phyloP scores from a whole-genome alignment of 352 stramenopile species.

The Elongisporangium anandrum region DNA sequence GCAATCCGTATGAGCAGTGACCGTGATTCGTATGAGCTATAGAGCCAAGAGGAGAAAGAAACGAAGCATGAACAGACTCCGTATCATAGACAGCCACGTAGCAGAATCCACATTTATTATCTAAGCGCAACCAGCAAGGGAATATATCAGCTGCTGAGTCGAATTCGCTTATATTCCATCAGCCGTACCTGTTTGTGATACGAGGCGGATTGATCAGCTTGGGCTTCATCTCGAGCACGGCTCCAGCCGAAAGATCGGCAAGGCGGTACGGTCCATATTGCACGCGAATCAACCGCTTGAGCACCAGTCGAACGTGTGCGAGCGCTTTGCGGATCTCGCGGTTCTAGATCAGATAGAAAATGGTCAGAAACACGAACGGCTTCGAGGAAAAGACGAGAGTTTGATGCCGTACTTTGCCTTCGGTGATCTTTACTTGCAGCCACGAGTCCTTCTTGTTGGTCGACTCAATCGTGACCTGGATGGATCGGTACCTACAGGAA shows the following conservation, averaged over 20 bases:
- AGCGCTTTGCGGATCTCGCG: conserved; percentile 88
- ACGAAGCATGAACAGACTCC: conserved; percentile 9
- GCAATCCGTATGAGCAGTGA: conserved; percentile 18
- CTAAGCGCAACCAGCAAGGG: conserved; percentile 7
- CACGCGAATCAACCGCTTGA: conserved; percentile 87
- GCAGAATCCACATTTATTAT: neutral
- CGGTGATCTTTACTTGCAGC: conserved; percentile 80
- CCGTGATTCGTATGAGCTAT: conserved; percentile 43
- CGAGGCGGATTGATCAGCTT: conserved; percentile 41
- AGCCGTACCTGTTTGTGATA: conserved; percentile 12
- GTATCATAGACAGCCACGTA: conserved; percentile 1
- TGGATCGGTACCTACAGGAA: conserved; percentile 44
- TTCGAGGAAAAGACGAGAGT: neutral
- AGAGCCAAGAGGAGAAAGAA: conserved; percentile 12
- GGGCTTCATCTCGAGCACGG: conserved; percentile 68
- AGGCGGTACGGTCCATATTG: conserved; percentile 89
- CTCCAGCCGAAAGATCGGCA: conserved; percentile 63
- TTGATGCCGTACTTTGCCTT: conserved; percentile 70
- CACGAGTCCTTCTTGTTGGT: conserved; percentile 88
- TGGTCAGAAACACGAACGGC: conserved; percentile 1
- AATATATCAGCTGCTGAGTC: neutral
- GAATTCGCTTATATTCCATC: conserved; percentile 15
- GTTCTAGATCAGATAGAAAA: conserved; percentile 49
- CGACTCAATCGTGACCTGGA: conserved; percentile 67
- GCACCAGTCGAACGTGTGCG: conserved; percentile 77